Evolutionary conservation across 768 basidiomycete genomes (phyloP).

Genomic region (Russula brevipes): DNA sequence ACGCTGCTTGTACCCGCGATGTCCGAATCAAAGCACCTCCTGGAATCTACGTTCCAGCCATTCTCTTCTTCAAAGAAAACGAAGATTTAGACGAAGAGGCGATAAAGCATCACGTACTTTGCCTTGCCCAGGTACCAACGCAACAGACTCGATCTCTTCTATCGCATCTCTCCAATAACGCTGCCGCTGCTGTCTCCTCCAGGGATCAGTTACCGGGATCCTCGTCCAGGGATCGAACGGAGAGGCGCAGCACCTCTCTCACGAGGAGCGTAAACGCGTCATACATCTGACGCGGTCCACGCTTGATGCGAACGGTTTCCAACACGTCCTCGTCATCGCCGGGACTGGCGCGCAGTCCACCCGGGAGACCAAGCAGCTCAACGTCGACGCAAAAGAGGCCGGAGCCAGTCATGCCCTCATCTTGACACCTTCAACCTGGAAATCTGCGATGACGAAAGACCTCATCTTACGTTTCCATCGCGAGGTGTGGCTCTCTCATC

Average conservation of each 20-base stretch:
- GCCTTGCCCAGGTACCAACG: constrained; percentile 57
- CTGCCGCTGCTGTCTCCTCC: background rate
- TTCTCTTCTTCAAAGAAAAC: constrained; percentile 64
- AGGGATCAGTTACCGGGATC: constrained; percentile 72
- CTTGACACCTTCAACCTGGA: constrained; percentile 68
- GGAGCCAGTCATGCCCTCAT: constrained; percentile 81
- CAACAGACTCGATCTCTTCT: constrained; percentile 14
- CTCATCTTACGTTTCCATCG: constrained; percentile 63
- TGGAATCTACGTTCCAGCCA: constrained; percentile 74
- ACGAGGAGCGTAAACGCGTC: constrained; percentile 59
- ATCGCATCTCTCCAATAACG: constrained; percentile 2
- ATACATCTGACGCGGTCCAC: constrained; percentile 65
- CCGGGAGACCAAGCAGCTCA: constrained; percentile 65
- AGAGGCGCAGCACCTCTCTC: constrained; percentile 71
- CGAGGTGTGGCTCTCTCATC: constrained; percentile 38
- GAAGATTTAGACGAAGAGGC: constrained; percentile 66
- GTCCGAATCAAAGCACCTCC: constrained; percentile 39
- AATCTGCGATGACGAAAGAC: constrained; percentile 55
- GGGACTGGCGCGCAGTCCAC: constrained; percentile 83
- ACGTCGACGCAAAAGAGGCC: constrained; percentile 67
- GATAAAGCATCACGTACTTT: constrained; percentile 63
- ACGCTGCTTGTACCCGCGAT: background rate
- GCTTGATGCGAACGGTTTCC: constrained; percentile 66
- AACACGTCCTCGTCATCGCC: constrained; percentile 64
- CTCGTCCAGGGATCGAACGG: constrained; percentile 72